Percentiles rank a stretch among this genome's conserved stretches.
Evolutionary conservation across 805 yeast species (phyloP).

Genomic region (Kluyveromyces lactis): DNA sequence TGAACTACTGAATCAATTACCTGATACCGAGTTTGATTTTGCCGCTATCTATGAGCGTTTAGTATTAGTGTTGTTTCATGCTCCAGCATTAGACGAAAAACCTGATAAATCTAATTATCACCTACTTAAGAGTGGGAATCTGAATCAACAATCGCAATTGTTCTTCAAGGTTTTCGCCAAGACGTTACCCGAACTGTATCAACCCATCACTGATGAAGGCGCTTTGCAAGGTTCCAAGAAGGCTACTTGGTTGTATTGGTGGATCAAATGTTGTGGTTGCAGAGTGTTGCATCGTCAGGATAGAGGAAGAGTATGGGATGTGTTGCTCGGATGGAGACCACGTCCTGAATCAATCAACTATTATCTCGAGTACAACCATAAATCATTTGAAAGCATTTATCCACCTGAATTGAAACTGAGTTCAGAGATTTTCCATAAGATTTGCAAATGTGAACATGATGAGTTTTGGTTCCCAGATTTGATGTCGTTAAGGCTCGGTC

Average conservation of each 20-base stretch:
- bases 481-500: conserved; percentile 21
- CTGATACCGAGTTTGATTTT: conserved; percentile 38
- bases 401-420: conserved; percentile 6
- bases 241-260: conserved; percentile 90
- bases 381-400: conserved; percentile 25
- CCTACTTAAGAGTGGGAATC: conserved; percentile 28
- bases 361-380: conserved; percentile 28
- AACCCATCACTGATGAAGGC: conserved; percentile 73
- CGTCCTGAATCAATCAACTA: conserved; percentile 27
- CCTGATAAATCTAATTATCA: conserved; percentile 33
- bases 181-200: conserved; percentile 67
- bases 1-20: conserved; percentile 14
- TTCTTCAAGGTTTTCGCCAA: conserved; percentile 53
- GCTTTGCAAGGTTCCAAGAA: conserved; percentile 47
- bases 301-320: conserved; percentile 87
- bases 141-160: conserved; percentile 29
- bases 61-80: conserved; percentile 65
- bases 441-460: conserved; percentile 17
- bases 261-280: conserved; percentile 87
- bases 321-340: conserved; percentile 68
- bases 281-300: conserved; percentile 75
- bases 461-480: conserved; percentile 33
- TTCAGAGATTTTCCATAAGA: conserved; percentile 7
- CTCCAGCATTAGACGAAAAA: conserved; percentile 32
- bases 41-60: conserved; percentile 68